These are phyloP conservation scores for Macrophomina pseudophaseolina DNA, from an alignment of 2,329 filamentous ascomycete species.

Conservation along the genomic window DNA sequence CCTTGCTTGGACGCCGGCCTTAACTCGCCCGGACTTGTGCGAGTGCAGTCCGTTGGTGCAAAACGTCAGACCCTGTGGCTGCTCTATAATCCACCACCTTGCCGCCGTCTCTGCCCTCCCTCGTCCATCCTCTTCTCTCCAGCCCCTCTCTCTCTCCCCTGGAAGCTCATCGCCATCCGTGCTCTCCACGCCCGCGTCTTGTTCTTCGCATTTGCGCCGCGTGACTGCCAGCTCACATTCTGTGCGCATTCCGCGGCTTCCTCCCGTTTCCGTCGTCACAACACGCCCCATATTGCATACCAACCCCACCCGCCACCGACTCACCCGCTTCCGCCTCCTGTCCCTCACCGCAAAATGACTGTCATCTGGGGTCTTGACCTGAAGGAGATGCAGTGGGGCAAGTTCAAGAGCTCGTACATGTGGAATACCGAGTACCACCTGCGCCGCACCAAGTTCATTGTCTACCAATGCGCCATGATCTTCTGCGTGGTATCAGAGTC, in stretches of 20 bases:
- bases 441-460: conserved; percentile 62
- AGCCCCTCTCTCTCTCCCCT: neutral
- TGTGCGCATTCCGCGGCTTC: neutral
- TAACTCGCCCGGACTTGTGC: neutral
- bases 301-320: neutral
- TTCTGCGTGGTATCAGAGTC: conserved; percentile 62
- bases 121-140: neutral
- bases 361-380: conserved; percentile 65
- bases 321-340: neutral
- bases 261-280: conserved; percentile 9
- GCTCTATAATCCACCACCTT: neutral
- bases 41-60: neutral
- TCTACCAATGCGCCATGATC: conserved; percentile 66
- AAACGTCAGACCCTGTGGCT: conserved; percentile 10
- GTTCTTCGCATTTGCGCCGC: neutral
- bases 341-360: conserved; percentile 38
- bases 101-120: neutral
- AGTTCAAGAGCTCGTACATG: conserved; percentile 64
- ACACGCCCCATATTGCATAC: neutral
- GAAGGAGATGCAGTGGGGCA: conserved; percentile 62
- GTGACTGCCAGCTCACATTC: neutral
- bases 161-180: no score
- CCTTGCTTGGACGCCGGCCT: neutral
- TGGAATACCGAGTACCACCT: conserved; percentile 61
- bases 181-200: neutral